Evolutionary conservation across 2,329 filamentous ascomycete species (phyloP).

Genomic region (Curvularia sp.): DNA sequence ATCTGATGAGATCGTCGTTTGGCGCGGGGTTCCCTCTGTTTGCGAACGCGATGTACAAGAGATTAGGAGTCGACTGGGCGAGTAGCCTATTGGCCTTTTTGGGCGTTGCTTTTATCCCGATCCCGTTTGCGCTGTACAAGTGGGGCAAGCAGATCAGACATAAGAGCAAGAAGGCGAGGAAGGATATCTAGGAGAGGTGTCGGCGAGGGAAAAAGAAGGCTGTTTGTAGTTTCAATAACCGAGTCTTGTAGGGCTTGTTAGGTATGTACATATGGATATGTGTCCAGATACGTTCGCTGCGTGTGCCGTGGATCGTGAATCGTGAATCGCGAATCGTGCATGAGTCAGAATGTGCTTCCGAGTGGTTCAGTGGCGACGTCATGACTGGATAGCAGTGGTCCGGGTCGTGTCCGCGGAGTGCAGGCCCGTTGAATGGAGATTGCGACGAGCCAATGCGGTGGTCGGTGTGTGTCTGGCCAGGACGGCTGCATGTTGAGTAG

Average conservation of each 20-base stretch:
- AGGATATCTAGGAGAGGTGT: slow-evolving; percentile 45
- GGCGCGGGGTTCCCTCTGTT: slow-evolving; percentile 55
- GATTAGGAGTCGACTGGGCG: slow-evolving; percentile 54
- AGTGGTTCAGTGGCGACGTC: slow-evolving; percentile 3
- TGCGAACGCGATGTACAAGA: slow-evolving; percentile 32
- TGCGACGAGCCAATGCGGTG: not conserved
- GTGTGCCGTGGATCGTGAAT: too few species aligned
- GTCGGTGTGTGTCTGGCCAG: not conserved
- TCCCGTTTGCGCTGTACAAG: slow-evolving; percentile 56
- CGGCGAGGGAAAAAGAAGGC: too few species aligned
- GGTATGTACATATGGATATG: too few species aligned
- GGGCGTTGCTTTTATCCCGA: slow-evolving; percentile 55
- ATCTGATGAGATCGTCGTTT: slow-evolving; percentile 53
- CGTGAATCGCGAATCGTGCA: not conserved
- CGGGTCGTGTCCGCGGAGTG: not conserved
- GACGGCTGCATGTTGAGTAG: not conserved
- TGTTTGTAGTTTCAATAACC: not conserved
- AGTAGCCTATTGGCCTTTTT: slow-evolving; percentile 53
- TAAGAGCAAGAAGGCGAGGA: slow-evolving; percentile 52
- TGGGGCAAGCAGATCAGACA: slow-evolving; percentile 53
- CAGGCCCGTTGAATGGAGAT: not conserved
- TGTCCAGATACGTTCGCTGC: too few species aligned
- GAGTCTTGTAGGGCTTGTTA: not conserved
- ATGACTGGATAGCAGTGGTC: not conserved
- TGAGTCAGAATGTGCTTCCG: not conserved